phyloP scores from a whole-genome alignment of 164 flowering plant species.

The Macadamia tetraphylla region DNA sequence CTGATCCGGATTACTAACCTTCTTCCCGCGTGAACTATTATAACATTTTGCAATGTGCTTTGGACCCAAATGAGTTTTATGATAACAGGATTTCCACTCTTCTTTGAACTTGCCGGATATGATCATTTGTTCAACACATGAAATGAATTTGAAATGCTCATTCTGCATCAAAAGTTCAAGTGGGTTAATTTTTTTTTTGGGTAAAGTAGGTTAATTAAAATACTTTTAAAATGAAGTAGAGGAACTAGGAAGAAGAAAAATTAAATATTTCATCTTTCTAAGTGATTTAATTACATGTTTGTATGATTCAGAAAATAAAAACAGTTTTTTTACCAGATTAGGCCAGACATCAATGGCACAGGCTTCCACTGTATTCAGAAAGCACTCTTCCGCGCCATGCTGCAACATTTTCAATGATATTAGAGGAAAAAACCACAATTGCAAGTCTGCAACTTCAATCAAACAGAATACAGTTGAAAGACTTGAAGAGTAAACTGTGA shows the following conservation, averaged over 20 bases:
- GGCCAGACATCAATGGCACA: too few species aligned
- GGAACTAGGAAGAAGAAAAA: too few species aligned
- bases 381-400: slow-evolving; percentile 56
- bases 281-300: neutral
- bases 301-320: too few species aligned
- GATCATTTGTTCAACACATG: slow-evolving; percentile 65
- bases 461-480: neutral
- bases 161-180: slow-evolving; percentile 45
- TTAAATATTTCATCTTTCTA: neutral
- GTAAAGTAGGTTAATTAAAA: too few species aligned
- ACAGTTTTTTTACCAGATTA: slow-evolving; percentile 43
- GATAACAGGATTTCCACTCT: slow-evolving; percentile 74
- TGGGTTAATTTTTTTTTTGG: too few species aligned
- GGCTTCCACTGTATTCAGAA: too few species aligned
- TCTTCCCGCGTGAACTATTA: slow-evolving; percentile 38
- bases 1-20: slow-evolving; percentile 34
- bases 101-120: slow-evolving; percentile 34
- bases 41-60: slow-evolving; percentile 55
- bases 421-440: too few species aligned
- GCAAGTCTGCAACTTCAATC: too few species aligned
- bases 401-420: slow-evolving; percentile 25
- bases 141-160: slow-evolving; percentile 61
- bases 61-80: slow-evolving; percentile 45
- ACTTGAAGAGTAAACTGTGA: neutral
- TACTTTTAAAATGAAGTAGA: too few species aligned